Percentiles rank a stretch among this genome's conserved stretches.
phyloP scores from a whole-genome alignment of 2,329 filamentous ascomycete genomes.

The Fonsecaea monophora region DNA sequence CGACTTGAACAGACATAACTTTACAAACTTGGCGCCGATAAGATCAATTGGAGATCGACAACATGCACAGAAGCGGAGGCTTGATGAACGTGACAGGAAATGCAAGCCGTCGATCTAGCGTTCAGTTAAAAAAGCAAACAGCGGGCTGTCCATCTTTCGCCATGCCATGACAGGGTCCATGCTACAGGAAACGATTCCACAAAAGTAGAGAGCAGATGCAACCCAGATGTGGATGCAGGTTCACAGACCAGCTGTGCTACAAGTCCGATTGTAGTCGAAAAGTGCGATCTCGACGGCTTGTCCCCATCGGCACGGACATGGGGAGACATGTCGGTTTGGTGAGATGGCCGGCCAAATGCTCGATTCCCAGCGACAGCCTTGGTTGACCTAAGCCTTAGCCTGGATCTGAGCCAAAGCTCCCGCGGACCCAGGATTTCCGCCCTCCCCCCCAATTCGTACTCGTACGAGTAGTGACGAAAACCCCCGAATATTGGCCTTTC shows the following conservation, averaged over 20 bases:
- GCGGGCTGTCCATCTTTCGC: background rate
- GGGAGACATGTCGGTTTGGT: background rate
- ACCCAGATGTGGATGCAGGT: slow-evolving; percentile 6
- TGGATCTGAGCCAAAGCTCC: slow-evolving; percentile 16
- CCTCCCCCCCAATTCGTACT: no score
- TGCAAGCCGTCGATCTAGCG: slow-evolving; percentile 30
- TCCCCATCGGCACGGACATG: background rate
- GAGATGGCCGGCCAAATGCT: slow-evolving; percentile 26
- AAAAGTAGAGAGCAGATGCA: slow-evolving; percentile 1
- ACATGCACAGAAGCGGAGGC: slow-evolving; percentile 8
- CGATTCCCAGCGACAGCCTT: slow-evolving; percentile 23
- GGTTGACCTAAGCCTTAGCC: slow-evolving; percentile 14
- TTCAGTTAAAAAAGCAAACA: background rate
- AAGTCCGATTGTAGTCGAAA: slow-evolving; percentile 26
- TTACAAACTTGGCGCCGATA: slow-evolving; percentile 12
- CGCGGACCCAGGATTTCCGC: slow-evolving; percentile 1
- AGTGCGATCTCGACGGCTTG: slow-evolving; percentile 23
- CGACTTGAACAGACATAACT: background rate
- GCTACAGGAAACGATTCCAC: background rate
- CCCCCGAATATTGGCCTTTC: background rate
- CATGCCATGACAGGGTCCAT: background rate
- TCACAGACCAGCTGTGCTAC: background rate
- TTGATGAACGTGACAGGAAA: slow-evolving; percentile 17
- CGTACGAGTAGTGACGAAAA: slow-evolving; percentile 6
- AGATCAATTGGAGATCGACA: slow-evolving; percentile 9